Evolutionary conservation across 108 stramenopile species (phyloP), one percentile per base, ranked within the genome.

Genomic region (Cyclotella choctawhatcheeana): DNA sequence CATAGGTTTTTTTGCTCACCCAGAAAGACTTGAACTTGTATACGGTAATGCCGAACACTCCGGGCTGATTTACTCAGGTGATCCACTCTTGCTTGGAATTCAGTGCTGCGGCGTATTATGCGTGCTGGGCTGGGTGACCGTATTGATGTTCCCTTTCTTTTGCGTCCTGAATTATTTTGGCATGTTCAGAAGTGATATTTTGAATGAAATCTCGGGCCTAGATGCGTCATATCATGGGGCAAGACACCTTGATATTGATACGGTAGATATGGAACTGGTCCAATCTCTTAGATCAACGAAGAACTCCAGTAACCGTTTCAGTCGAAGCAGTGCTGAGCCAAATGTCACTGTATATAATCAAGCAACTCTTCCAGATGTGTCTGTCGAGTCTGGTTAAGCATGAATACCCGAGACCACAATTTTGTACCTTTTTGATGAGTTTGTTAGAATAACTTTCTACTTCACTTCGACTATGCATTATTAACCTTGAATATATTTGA

Each of bases 1-100:
- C 90, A 13, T 82, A 10, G 97, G 93, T 22, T 69, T 92, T 7
- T 93, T 97, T 74, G 87, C 93, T 7, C 64, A 76, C 18, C 88
- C 86, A 8, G 13, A 26, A 27, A 52, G 64, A 44, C 25, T 91
- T 48, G 34, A 65, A 31, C 6, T 67, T 4, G 70, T 76, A 0
- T 86, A 74, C 64, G 83, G 81, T 13, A 50, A 60, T 18, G 60
- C 37, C 20, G 63, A 79, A 0, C 47, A 53, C 17, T n/a, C 32
- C 0, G 65, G 65, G 2, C 33, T 64, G 56, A 84, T 89, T 71
- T 81, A 84, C 58, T 51, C 51, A 12, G 79, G 71, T 10, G 83
- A 85, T 77, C 89, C 79, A 16, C 65, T 31, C 17, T 71, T 91
- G 24, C 59, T 96, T 31, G 90, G 64, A 22, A 60, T 64, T 18